Evolutionary conservation across 208 protist genomes (phyloP).

Genomic region (Leishmania martiniquensis): DNA sequence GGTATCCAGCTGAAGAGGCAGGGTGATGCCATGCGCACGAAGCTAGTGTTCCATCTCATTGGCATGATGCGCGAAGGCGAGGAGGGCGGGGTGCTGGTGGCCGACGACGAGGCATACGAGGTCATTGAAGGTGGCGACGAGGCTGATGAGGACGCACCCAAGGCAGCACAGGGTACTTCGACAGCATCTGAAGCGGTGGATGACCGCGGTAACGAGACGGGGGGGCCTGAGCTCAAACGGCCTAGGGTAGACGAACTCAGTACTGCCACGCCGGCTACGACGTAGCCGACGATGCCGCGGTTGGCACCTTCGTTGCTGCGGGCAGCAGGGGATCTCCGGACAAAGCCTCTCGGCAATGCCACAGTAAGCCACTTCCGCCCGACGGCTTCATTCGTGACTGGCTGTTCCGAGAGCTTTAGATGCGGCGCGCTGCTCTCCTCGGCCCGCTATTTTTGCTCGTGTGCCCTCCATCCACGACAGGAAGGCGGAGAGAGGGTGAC

Average conservation of each 20-base stretch:
- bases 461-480: too few relatives aligned
- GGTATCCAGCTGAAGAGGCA: constrained; percentile 72
- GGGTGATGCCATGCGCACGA: constrained; percentile 82
- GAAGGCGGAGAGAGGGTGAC: too few relatives aligned
- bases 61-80: constrained; percentile 67
- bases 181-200: neutral
- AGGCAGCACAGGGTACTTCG: constrained; percentile 12
- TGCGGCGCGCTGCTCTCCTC: neutral
- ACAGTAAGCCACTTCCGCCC: neutral
- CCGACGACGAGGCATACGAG: constrained; percentile 45
- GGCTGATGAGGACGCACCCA: constrained; percentile 14
- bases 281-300: neutral
- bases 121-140: constrained; percentile 28
- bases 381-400: neutral
- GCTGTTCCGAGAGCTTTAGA: neutral
- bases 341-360: neutral
- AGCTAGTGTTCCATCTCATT: constrained; percentile 64
- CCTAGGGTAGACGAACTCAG: neutral
- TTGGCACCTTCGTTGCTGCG: neutral
- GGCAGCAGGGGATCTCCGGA: neutral
- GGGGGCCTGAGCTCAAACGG: constrained; percentile 25
- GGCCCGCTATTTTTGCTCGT: neutral
- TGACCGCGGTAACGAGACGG: neutral
- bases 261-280: neutral
- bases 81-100: constrained; percentile 43